A percentile compares a stretch with the other conserved stretches of the same genome.
phyloP scores from a whole-genome alignment of 2,329 filamentous ascomycete species.

The Ceratocystis cubensis region DNA sequence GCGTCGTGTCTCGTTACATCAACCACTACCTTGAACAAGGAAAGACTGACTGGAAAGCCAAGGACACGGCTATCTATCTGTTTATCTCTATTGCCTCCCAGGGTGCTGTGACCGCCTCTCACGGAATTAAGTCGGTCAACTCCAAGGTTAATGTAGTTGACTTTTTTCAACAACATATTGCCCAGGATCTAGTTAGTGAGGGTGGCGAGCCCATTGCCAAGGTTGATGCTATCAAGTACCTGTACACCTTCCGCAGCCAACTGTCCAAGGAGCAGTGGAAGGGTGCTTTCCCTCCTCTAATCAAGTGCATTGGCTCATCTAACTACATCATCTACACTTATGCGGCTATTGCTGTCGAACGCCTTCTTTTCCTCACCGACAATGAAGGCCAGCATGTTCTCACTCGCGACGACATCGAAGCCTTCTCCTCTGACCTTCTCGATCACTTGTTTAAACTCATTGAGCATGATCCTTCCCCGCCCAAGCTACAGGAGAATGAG shows the following conservation, averaged over 20 bases:
- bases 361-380: slow-evolving; percentile 73
- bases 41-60: slow-evolving; percentile 84
- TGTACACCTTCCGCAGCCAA: slow-evolving; percentile 94
- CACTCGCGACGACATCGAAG: slow-evolving; percentile 61
- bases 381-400: slow-evolving; percentile 67
- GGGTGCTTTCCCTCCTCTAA: slow-evolving; percentile 73
- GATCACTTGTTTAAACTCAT: slow-evolving; percentile 85
- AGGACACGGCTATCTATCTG: slow-evolving; percentile 95
- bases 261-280: slow-evolving; percentile 87
- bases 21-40: slow-evolving; percentile 72
- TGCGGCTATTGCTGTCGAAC: slow-evolving; percentile 89
- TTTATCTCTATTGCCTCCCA: slow-evolving; percentile 91
- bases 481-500: slow-evolving; percentile 97
- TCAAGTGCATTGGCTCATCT: slow-evolving; percentile 76
- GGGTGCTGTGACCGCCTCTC: slow-evolving; percentile 70
- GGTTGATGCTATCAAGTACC: slow-evolving; percentile 95
- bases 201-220: slow-evolving; percentile 73
- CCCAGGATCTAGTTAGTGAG: slow-evolving; percentile 67
- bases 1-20: slow-evolving; percentile 77
- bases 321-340: slow-evolving; percentile 98
- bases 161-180: slow-evolving; percentile 89
- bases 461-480: slow-evolving; percentile 67
- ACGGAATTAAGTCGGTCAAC: slow-evolving; percentile 87
- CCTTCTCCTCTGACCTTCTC: slow-evolving; percentile 73
- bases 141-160: slow-evolving; percentile 77